Evolutionary conservation across 768 basidiomycete species (phyloP).

Genomic region (Suillus spraguei): DNA sequence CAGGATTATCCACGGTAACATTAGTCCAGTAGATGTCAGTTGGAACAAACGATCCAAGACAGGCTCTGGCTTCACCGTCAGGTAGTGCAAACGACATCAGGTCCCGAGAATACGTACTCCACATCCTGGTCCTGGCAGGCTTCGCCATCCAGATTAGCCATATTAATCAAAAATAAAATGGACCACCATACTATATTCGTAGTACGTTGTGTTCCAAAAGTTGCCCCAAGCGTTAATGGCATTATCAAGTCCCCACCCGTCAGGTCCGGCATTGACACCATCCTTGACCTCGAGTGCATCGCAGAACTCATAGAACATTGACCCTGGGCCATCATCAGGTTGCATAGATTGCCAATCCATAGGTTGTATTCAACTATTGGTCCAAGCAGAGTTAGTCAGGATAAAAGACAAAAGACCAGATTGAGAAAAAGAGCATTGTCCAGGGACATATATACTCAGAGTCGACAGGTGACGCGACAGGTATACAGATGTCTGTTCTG

Average conservation of each 20-base stretch:
- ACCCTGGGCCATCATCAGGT: constrained; percentile 44
- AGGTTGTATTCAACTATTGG: constrained; percentile 36
- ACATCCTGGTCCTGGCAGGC: constrained; percentile 51
- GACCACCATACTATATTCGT: constrained; percentile 41
- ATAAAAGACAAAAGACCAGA: not conserved
- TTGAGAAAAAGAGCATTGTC: not conserved
- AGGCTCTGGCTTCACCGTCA: constrained; percentile 43
- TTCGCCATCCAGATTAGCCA: constrained; percentile 25
- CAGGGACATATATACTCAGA: not conserved
- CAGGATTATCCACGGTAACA: constrained; percentile 53
- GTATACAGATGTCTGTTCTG: not conserved
- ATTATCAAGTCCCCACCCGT: constrained; percentile 64
- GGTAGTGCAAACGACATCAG: not conserved
- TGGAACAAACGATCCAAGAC: constrained; percentile 44
- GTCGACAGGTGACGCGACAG: not conserved
- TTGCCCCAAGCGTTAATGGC: constrained; percentile 62
- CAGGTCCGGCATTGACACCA: constrained; percentile 41
- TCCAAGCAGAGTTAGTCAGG: not conserved
- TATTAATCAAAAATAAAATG: not conserved
- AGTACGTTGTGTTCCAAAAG: constrained; percentile 57
- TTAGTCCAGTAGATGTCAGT: constrained; percentile 50
- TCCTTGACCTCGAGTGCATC: constrained; percentile 42
- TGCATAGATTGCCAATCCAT: constrained; percentile 71
- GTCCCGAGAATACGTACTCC: constrained; percentile 42
- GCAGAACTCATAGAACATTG: constrained; percentile 41